These are phyloP conservation scores for Hygrophorus pudorinus DNA, from an alignment of 768 basidiomycete genomes.

Conservation along the genomic window DNA sequence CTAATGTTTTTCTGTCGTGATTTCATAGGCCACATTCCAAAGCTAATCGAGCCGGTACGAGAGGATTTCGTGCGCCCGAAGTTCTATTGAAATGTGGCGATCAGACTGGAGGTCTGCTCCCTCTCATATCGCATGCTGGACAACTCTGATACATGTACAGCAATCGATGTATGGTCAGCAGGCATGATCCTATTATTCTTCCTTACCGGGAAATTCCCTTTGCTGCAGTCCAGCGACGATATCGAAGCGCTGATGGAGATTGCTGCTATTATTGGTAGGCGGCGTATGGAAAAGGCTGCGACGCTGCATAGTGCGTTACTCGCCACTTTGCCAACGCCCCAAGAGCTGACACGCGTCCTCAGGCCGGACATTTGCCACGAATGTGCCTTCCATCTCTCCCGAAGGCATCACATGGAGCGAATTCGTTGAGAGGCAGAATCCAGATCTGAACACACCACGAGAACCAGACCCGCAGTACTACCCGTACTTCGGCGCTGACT, in stretches of 20 bases:
- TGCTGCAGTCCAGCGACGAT: constrained; percentile 92
- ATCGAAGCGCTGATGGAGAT: constrained; percentile 95
- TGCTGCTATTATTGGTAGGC: constrained; percentile 73
- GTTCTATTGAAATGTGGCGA: constrained; percentile 90
- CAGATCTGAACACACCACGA: constrained; percentile 45
- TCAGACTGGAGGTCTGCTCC: constrained; percentile 74
- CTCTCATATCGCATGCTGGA: not conserved
- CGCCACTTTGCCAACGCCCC: constrained; percentile 1
- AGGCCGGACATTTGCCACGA: constrained; percentile 90
- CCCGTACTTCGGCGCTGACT: constrained; percentile 28
- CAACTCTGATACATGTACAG: constrained; percentile 30
- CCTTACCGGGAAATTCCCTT: constrained; percentile 83
- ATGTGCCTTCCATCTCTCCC: constrained; percentile 66
- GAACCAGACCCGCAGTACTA: constrained; percentile 43
- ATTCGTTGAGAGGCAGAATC: constrained; percentile 74
- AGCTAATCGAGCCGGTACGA: constrained; percentile 92
- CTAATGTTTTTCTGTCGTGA: constrained; percentile 2
- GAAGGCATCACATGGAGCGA: constrained; percentile 62
- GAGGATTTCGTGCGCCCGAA: constrained; percentile 96
- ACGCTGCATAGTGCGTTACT: constrained; percentile 74
- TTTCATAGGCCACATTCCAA: constrained; percentile 62
- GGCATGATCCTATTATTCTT: constrained; percentile 92
- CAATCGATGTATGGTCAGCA: constrained; percentile 94
- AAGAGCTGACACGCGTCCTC: not conserved
- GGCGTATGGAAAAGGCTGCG: constrained; percentile 76